Evolutionary conservation across 306 rosid genomes (phyloP).

Genomic region (Trifolium subterraneum): DNA sequence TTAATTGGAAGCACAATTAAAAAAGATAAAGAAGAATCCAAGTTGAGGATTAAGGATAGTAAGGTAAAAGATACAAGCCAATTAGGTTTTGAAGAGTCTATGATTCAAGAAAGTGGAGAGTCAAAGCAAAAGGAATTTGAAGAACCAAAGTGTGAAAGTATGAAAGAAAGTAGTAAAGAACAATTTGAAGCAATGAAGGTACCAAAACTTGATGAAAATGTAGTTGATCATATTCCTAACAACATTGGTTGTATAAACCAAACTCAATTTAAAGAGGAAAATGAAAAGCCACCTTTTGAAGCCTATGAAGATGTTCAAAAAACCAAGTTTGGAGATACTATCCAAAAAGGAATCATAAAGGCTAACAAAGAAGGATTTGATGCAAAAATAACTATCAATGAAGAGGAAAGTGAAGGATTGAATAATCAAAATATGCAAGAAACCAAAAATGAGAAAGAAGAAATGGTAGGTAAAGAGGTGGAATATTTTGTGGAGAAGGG

Average conservation of each 20-base stretch:
- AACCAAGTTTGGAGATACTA: not conserved
- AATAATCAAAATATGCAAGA: slow-evolving; percentile 16
- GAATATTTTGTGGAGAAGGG: slow-evolving; percentile 10
- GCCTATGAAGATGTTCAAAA: not conserved
- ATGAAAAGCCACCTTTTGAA: not conserved
- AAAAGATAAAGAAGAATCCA: slow-evolving; percentile 9
- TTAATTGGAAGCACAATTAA: not conserved
- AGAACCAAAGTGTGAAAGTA: slow-evolving; percentile 30
- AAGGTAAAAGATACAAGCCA: not conserved
- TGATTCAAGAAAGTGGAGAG: slow-evolving; percentile 30
- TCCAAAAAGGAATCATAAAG: slow-evolving; percentile 2
- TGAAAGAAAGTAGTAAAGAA: slow-evolving; percentile 25
- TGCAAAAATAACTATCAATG: not conserved
- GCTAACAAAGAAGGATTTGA: slow-evolving; percentile 32
- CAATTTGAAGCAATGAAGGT: slow-evolving; percentile 21
- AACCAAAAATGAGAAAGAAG: slow-evolving; percentile 1
- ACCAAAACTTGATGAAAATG: slow-evolving; percentile 12
- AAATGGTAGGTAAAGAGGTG: not conserved
- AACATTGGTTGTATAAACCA: not conserved
- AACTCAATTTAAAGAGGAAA: slow-evolving; percentile 20
- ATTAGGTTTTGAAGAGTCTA: slow-evolving; percentile 15
- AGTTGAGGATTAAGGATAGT: slow-evolving; percentile 8
- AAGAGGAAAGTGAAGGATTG: slow-evolving; percentile 18
- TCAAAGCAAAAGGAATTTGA: slow-evolving; percentile 14
- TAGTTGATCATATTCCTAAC: slow-evolving; percentile 2